These are phyloP conservation scores for Fusarium sp. DNA, from an alignment of 2,329 filamentous ascomycete genomes.

Conservation along the genomic window DNA sequence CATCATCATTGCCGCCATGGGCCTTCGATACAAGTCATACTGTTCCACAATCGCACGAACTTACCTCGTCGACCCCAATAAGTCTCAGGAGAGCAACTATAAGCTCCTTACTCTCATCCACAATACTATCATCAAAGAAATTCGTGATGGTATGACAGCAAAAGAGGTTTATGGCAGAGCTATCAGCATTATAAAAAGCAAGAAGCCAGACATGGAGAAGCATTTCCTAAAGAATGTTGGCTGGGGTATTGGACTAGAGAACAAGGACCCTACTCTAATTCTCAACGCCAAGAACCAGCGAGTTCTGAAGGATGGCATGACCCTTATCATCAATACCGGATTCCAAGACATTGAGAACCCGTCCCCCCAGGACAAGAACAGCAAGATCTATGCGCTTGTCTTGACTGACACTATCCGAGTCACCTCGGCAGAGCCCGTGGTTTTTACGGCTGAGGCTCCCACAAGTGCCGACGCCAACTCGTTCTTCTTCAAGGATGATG, in stretches of 20 bases:
- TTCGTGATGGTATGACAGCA: conserved; percentile 85
- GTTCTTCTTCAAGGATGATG: conserved; percentile 98
- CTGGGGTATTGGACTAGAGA: conserved; percentile 92
- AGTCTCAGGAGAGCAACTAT: conserved; percentile 94
- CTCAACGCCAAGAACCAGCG: conserved; percentile 89
- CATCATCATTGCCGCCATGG: conserved; percentile 92
- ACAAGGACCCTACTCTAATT: conserved; percentile 83
- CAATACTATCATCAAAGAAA: conserved; percentile 88
- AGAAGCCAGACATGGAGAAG: conserved; percentile 95
- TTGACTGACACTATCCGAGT: conserved; percentile 95
- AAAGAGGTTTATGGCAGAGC: conserved; percentile 96
- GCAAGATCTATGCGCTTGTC: conserved; percentile 87
- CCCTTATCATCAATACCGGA: conserved; percentile 88
- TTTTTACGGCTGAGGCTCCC: conserved; percentile 94
- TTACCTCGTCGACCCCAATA: conserved; percentile 97
- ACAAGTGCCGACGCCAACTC: conserved; percentile 94
- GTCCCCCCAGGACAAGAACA: conserved; percentile 88
- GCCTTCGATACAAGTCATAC: conserved; percentile 95
- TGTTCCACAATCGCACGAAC: conserved; percentile 92
- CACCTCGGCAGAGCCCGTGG: conserved; percentile 78
- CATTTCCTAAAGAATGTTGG: conserved; percentile 95
- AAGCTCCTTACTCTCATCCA: conserved; percentile 88
- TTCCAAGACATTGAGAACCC: conserved; percentile 91
- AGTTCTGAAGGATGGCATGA: conserved; percentile 95
- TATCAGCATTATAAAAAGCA: conserved; percentile 80